These are phyloP conservation scores for Drosera capensis DNA, from an alignment of 148 eudicot species.

Conservation along the genomic window DNA sequence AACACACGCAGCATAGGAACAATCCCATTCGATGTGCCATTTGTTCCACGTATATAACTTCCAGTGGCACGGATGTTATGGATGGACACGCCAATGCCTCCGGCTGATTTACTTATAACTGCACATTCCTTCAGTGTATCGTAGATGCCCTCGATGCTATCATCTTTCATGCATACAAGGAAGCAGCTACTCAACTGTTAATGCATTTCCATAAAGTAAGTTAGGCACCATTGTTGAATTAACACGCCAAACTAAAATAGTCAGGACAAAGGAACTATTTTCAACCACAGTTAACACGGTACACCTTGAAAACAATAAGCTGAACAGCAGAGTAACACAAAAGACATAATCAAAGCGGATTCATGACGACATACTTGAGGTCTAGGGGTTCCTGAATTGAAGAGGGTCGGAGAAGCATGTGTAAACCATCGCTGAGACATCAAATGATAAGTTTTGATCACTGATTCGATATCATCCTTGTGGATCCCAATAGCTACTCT, in stretches of 20 bases:
- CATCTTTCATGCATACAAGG: conserved; percentile 88
- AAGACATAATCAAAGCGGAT: background rate
- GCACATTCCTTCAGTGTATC: conserved; percentile 93
- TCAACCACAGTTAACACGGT: too few species aligned
- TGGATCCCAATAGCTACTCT: conserved; percentile 94
- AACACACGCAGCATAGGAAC: conserved; percentile 92
- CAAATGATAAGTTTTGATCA: conserved; percentile 65
- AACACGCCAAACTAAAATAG: too few species aligned
- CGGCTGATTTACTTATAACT: conserved; percentile 94
- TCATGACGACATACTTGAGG: conserved; percentile 52
- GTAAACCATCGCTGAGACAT: conserved; percentile 98
- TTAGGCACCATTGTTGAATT: too few species aligned
- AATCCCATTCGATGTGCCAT: conserved; percentile 96
- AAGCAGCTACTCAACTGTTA: conserved; percentile 95
- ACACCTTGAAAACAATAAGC: too few species aligned
- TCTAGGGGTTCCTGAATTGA: conserved; percentile 88
- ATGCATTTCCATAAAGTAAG: background rate
- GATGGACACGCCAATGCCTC: conserved; percentile 82
- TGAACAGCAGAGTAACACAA: too few species aligned
- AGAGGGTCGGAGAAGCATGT: conserved; percentile 98
- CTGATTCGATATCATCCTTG: conserved; percentile 82
- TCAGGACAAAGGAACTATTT: too few species aligned
- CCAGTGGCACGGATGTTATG: conserved; percentile 47
- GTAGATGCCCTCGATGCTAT: conserved; percentile 88
- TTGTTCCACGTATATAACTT: conserved; percentile 95